Evolutionary conservation across 2,329 filamentous ascomycete genomes (phyloP).

Genomic region (Eutypa lata): DNA sequence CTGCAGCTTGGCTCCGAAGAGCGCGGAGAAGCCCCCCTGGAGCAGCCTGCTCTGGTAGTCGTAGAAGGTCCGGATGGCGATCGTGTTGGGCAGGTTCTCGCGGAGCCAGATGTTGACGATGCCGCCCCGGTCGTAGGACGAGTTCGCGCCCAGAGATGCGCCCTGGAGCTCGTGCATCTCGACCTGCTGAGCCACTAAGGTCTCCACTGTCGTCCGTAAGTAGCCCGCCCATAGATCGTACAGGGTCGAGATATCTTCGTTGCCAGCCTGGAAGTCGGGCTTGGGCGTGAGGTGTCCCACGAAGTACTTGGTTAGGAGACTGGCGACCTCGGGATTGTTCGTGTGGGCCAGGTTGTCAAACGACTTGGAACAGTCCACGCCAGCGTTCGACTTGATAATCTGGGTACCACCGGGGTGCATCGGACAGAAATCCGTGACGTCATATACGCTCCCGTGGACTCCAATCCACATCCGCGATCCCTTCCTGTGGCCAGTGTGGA

Average conservation of each 20-base stretch:
- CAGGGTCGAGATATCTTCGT: constrained; percentile 39
- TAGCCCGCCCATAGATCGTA: constrained; percentile 51
- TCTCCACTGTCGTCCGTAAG: constrained; percentile 46
- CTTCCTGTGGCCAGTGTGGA: constrained; percentile 48
- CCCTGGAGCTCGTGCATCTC: constrained; percentile 50
- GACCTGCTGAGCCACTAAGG: constrained; percentile 49
- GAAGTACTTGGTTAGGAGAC: constrained; percentile 52
- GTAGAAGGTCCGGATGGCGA: constrained; percentile 50
- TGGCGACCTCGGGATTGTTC: constrained; percentile 51
- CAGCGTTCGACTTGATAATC: constrained; percentile 52
- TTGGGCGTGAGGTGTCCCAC: constrained; percentile 49
- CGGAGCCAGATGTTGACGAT: constrained; percentile 21
- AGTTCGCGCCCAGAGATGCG: constrained; percentile 28
- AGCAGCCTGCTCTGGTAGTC: constrained; percentile 50
- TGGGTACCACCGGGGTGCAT: constrained; percentile 53
- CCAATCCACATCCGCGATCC: constrained; percentile 47
- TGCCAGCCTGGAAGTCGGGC: constrained; percentile 40
- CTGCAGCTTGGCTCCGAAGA: constrained; percentile 50
- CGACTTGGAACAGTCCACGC: constrained; percentile 49
- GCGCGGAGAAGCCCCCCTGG: constrained; percentile 46
- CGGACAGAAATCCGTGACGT: constrained; percentile 49
- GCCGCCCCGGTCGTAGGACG: constrained; percentile 34
- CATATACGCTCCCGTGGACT: constrained; percentile 51
- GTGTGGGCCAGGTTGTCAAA: constrained; percentile 54
- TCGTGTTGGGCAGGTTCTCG: constrained; percentile 42